Evolutionary conservation across 2,329 filamentous ascomycete species (phyloP).

Genomic region (Diplodia mutila): DNA sequence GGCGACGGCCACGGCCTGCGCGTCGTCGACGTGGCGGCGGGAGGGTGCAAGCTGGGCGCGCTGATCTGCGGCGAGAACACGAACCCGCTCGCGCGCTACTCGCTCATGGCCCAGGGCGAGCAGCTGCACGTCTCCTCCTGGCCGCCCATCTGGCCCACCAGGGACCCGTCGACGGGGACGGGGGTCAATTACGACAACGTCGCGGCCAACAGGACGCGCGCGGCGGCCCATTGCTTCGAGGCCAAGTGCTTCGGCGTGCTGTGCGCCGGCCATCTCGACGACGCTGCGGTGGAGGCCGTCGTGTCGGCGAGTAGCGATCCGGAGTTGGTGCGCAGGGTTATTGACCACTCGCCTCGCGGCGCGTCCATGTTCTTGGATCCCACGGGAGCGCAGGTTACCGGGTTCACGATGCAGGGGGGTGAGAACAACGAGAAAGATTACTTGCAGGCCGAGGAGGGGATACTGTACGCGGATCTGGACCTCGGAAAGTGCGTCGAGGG

Average conservation of each 20-base stretch:
- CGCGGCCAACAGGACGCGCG: slow-evolving; percentile 55
- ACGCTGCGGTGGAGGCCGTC: slow-evolving; percentile 45
- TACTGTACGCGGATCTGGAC: slow-evolving; percentile 58
- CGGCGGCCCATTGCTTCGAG: slow-evolving; percentile 62
- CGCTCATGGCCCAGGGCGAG: slow-evolving; percentile 59
- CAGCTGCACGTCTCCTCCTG: slow-evolving; percentile 60
- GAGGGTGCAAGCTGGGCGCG: slow-evolving; percentile 53
- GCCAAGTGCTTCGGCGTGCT: slow-evolving; percentile 61
- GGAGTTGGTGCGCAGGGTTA: slow-evolving; percentile 36
- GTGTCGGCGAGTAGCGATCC: slow-evolving; percentile 36
- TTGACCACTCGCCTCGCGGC: slow-evolving; percentile 48
- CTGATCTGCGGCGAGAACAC: slow-evolving; percentile 64
- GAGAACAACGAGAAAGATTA: slow-evolving; percentile 38
- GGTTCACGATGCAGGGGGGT: slow-evolving; percentile 42
- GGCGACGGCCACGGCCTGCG: slow-evolving; percentile 57
- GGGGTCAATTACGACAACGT: slow-evolving; percentile 60
- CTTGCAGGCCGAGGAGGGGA: slow-evolving; percentile 52
- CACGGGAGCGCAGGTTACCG: slow-evolving; percentile 47
- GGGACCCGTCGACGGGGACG: slow-evolving; percentile 31
- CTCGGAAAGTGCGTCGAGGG: slow-evolving; percentile 56
- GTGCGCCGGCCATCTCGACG: slow-evolving; percentile 50
- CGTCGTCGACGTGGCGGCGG: slow-evolving; percentile 47
- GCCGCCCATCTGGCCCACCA: slow-evolving; percentile 60
- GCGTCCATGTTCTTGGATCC: slow-evolving; percentile 58
- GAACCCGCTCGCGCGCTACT: slow-evolving; percentile 58